Evolutionary conservation across 1,139 yeast genomes (phyloP).

Genomic region (Pichiaceae sp.): DNA sequence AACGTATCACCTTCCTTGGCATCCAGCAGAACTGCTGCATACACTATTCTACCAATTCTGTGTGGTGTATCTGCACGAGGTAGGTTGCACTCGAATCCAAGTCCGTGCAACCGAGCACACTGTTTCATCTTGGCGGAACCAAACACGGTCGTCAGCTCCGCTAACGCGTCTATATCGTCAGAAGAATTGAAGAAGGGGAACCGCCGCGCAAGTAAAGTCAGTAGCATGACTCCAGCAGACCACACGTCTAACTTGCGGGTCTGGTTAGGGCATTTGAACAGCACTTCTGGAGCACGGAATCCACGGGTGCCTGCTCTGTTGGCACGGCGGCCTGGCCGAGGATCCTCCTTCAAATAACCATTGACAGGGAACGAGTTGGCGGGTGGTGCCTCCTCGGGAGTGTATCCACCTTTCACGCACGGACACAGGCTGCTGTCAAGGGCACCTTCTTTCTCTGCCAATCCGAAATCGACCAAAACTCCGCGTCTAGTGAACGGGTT

Average conservation of each 20-base stretch:
- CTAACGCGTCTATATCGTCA: conserved; percentile 86
- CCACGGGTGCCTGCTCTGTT: conserved; percentile 98
- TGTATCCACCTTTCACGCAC: conserved; percentile 21
- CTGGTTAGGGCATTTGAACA: conserved; percentile 82
- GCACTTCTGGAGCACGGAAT: conserved; percentile 89
- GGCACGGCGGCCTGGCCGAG: conserved; percentile 84
- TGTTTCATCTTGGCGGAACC: conserved; percentile 68
- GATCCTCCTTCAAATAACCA: conserved; percentile 76
- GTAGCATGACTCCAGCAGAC: conserved; percentile 85
- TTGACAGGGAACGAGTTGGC: conserved; percentile 29
- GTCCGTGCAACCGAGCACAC: conserved; percentile 81
- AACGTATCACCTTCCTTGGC: conserved; percentile 25
- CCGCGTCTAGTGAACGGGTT: conserved; percentile 72
- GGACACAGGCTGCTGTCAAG: conserved; percentile 20
- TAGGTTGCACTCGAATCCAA: conserved; percentile 67
- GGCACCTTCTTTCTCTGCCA: conserved; percentile 52
- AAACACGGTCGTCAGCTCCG: conserved; percentile 78
- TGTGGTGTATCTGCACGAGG: conserved; percentile 30
- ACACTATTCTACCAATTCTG: conserved; percentile 29
- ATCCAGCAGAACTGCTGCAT: conserved; percentile 27
- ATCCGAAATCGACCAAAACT: conserved; percentile 85
- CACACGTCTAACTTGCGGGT: conserved; percentile 77
- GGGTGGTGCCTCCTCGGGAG: conserved; percentile 16
- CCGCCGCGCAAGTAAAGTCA: conserved; percentile 62
- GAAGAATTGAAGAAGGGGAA: conserved; percentile 86